Evolutionary conservation across 352 stramenopile species (phyloP), one percentile per base, ranked within the genome.

Genomic region (Phytophthora citricola): DNA sequence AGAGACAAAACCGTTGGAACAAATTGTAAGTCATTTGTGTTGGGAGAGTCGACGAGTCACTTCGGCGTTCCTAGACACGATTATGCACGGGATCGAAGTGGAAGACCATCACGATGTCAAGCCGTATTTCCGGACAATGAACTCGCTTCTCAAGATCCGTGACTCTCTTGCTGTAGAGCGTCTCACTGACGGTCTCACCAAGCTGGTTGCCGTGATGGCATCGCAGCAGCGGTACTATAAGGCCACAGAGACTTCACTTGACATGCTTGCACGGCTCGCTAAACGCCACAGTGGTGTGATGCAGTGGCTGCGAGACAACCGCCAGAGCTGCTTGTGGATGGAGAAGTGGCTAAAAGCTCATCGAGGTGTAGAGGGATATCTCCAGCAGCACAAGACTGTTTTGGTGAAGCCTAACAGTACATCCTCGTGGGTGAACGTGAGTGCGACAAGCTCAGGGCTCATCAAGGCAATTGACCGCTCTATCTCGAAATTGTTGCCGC

Each of bases 71-170:
- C 50, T 92, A 40, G 71, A 92, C 38, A 79, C 65, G 17, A 85
- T 96, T 55, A 78, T 90, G 53, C 67, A 83, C 32, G 87, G 84
- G n/a, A 87, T 97, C 12, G 82, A 95, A 58, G 63, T 69, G 27
- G 80, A 93, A 50, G 87, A 97, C 57, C 84, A 95, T 53, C 83
- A 95, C 29, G 87, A 95, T 41, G 76, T 97, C 46, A 97, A 97
- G 46, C 71, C 87, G n/a, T 95, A 91, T 44, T 95, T 97, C 58
- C 89, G 89, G 11, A 92, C 86, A n/a, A 57, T 97, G 5, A 92
- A 90, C 36, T 80, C 86, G 51, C 54, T 96, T 10, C 63, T 95
- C 17, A 94, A 93, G 59, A 76, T 94, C 27, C 79, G 83, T 12
- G 87, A 95, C 66, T 89, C 80, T 10, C 68, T 95, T 7, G 69